Evolutionary conservation across 345 rosid species (phyloP).

Genomic region (Passiflora organensis): DNA sequence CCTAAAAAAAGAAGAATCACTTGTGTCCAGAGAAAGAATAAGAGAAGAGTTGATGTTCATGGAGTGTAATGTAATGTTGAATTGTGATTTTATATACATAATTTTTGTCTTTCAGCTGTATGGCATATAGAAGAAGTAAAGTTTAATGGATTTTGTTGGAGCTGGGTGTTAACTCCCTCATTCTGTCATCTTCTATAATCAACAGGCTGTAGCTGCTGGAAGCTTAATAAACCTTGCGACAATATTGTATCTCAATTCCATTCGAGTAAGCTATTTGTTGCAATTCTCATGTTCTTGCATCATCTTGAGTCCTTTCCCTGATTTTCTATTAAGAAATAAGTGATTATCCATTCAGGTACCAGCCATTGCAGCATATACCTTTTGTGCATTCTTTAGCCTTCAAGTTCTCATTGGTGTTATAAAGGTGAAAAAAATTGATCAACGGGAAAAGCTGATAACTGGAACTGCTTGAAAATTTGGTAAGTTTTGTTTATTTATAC

Average conservation of each 20-base stretch:
- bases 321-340: not conserved
- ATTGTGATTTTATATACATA: not conserved
- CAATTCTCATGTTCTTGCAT: not conserved
- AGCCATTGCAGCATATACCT: conserved; percentile 50
- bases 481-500: conserved; percentile 12
- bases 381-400: conserved; percentile 72
- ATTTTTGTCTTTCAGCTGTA: not conserved
- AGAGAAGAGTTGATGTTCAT: not conserved
- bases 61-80: not conserved
- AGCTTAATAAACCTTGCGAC: conserved; percentile 92
- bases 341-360: conserved; percentile 53
- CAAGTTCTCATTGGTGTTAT: conserved; percentile 76
- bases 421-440: conserved; percentile 76
- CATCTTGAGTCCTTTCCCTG: not conserved
- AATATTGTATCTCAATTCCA: conserved; percentile 76
- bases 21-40: too few relatives aligned
- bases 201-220: conserved; percentile 93
- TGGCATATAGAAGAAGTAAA: not conserved
- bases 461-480: conserved; percentile 71
- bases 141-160: not conserved
- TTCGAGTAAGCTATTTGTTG: conserved; percentile 51
- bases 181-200: conserved; percentile 18
- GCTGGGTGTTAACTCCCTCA: not conserved
- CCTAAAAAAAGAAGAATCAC: too few relatives aligned
- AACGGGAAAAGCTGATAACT: conserved; percentile 75